phyloP scores from a whole-genome alignment of 2,329 filamentous ascomycete genomes.

The Pseudocercospora fuligena region DNA sequence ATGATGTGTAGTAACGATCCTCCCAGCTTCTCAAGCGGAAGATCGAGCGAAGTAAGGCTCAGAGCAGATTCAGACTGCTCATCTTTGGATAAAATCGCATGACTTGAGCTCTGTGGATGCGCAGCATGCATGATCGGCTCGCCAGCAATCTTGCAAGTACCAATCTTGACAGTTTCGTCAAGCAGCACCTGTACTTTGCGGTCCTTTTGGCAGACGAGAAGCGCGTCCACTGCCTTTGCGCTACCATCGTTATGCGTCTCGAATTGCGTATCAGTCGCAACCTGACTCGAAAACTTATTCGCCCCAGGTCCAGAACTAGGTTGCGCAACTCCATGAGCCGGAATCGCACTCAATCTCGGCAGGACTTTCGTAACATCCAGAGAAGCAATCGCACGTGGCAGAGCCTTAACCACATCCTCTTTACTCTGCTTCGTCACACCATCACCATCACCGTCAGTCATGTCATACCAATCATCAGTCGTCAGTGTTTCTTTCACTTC shows the following conservation, averaged over 20 bases:
- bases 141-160: conserved; percentile 25
- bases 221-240: conserved; percentile 27
- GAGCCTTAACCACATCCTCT: conserved; percentile 30
- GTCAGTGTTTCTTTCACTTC: conserved; percentile 28
- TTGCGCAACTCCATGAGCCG: conserved; percentile 55
- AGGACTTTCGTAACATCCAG: conserved; percentile 77
- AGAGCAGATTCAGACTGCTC: conserved; percentile 17
- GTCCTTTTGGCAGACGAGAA: conserved; percentile 30
- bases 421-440: not conserved
- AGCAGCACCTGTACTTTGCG: conserved; percentile 34
- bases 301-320: conserved; percentile 31
- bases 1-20: conserved; percentile 76
- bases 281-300: conserved; percentile 35
- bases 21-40: conserved; percentile 36
- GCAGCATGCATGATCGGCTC: conserved; percentile 63
- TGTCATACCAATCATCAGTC: conserved; percentile 36
- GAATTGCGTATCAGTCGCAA: conserved; percentile 34
- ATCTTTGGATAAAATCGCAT: conserved; percentile 63
- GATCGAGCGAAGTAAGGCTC: conserved; percentile 27
- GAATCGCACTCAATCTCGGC: conserved; percentile 64
- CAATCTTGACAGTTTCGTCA: conserved; percentile 39
- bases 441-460: conserved; percentile 47
- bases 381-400: conserved; percentile 75
- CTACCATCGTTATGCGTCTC: conserved; percentile 23
- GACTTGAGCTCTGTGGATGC: conserved; percentile 75